Conservation (phyloP, 2,329 filamentous ascomycete species). For the Chaetoscypha palmicola region DNA sequence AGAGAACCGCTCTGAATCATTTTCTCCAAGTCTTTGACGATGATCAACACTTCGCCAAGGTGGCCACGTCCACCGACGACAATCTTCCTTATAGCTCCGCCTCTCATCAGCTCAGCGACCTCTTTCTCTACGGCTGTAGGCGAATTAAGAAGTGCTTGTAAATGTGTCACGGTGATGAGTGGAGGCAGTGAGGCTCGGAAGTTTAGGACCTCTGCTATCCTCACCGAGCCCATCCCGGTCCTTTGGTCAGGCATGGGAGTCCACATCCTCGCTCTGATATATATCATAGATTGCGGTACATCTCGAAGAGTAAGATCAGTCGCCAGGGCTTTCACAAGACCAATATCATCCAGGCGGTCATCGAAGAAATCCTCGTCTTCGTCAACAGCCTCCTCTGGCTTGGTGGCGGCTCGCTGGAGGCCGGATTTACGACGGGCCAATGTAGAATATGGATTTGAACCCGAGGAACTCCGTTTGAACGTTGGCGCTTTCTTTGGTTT, state of each 20-base stretch:
- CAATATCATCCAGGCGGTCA: constrained; percentile 52
- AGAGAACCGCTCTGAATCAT: constrained; percentile 37
- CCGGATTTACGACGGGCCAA: constrained; percentile 27
- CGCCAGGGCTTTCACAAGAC: constrained; percentile 48
- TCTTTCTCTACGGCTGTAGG: constrained; percentile 62
- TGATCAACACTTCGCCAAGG: constrained; percentile 58
- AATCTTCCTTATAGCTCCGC: constrained; percentile 53
- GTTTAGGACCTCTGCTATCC: constrained; percentile 57
- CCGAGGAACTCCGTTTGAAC: constrained; percentile 23
- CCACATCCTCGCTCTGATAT: constrained; percentile 58
- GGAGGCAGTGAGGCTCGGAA: constrained; percentile 53
- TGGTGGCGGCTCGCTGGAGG: constrained; percentile 14
- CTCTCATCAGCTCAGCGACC: constrained; percentile 51
- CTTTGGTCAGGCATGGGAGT: constrained; percentile 49
- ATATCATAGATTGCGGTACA: constrained; percentile 57
- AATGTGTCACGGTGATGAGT: constrained; percentile 33
- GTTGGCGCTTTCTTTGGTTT: constrained; percentile 24
- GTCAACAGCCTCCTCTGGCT: constrained; percentile 11
- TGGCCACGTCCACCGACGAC: constrained; percentile 50
- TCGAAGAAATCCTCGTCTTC: constrained; percentile 35
- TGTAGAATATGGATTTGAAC: constrained; percentile 24
- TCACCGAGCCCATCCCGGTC: constrained; percentile 56
- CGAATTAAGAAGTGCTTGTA: constrained; percentile 1
- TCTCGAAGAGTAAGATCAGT: constrained; percentile 51
- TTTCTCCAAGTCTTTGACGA: constrained; percentile 47